Evolutionary conservation across 306 rosid species (phyloP), one percentile per base, ranked within the genome.

Genomic region (Hippophae tibetana): DNA sequence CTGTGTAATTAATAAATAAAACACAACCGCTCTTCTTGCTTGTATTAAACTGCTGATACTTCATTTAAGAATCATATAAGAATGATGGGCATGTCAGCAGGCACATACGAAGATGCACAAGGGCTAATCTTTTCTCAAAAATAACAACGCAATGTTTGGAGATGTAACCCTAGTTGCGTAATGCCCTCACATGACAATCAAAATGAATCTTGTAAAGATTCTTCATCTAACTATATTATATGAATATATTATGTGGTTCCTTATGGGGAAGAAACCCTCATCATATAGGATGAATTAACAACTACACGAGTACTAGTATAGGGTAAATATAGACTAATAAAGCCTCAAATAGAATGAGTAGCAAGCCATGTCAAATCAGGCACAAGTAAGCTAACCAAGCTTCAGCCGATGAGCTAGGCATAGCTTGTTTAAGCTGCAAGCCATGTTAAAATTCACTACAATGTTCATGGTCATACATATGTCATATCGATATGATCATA

Each of bases 1-100:
- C 98, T 92, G 87, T 92, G 87, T 65, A 49, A 82, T 48, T 47
- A 51, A 52, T 49, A 54, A 3, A 56, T 52, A 13, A 51, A 53
- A 14, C 64, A 49, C 5, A 69, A 61, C 66, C 60, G 64, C 64
- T 42, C 54, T 51, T 63, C 43, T 54, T 49, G 31, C 12, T 47
- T 3, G 57, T 10, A 8, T 9, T 44, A 70, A 50, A 44, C 7
- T 53, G 13, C 53, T 7, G 54, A 54, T 31, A 46, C 50, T 13
- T 9, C 50, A 46, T 13, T 7, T 46, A 31, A 31, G 4, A 31
- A 31, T 9, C 50, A 46, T 13, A 9, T 46, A 31, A 31, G 4
- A 31, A 31, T 31, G 38, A 31, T 31, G 38, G 49, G 7, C 49
- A 46, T 46, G 9, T 6, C 12, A 18, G 23, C 23, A 18, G 23